phyloP scores from a whole-genome alignment of 179 eudicot species.

The Pouteria campechiana region DNA sequence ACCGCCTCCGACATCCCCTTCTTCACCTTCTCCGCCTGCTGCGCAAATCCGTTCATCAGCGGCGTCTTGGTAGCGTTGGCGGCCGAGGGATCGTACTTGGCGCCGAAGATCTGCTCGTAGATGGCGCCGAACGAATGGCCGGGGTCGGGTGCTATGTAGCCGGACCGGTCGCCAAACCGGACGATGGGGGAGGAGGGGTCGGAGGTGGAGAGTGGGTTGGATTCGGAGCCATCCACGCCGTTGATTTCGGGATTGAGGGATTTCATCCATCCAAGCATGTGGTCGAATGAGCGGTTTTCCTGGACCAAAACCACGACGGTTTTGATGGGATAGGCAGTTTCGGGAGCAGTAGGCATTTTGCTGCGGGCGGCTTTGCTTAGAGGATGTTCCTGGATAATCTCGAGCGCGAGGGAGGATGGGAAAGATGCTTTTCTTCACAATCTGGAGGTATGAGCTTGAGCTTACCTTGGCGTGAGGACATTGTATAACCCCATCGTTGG shows the following conservation, averaged over 20 bases:
- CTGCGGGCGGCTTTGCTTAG: too few relatives aligned
- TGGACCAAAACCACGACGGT: slow-evolving; percentile 41
- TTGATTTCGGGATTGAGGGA: slow-evolving; percentile 45
- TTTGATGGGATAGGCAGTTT: slow-evolving; percentile 24
- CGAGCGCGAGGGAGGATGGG: too few relatives aligned
- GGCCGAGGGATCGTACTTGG: slow-evolving; percentile 27
- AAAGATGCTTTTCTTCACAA: too few relatives aligned
- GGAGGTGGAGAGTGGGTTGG: slow-evolving; percentile 38
- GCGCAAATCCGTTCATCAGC: slow-evolving; percentile 72
- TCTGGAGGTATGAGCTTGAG: too few relatives aligned
- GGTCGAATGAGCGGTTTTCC: slow-evolving; percentile 68
- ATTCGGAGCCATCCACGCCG: slow-evolving; percentile 43
- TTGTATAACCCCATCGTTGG: too few relatives aligned
- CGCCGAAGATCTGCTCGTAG: slow-evolving; percentile 61
- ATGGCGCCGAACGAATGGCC: slow-evolving; percentile 51
- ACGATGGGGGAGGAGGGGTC: slow-evolving; percentile 18
- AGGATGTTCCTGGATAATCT: too few relatives aligned
- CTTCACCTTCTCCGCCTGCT: slow-evolving; percentile 41
- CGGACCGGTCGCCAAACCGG: slow-evolving; percentile 14
- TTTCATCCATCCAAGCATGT: slow-evolving; percentile 70
- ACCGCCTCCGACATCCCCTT: slow-evolving; percentile 45
- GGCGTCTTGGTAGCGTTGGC: slow-evolving; percentile 15
- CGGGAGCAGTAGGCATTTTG: too few relatives aligned
- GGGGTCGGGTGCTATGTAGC: slow-evolving; percentile 43
- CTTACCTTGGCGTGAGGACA: too few relatives aligned